A percentile compares a stretch with the other conserved stretches of the same genome.
Evolutionary conservation across 768 basidiomycete species (phyloP).

Genomic region (Boletellus emodensis): DNA sequence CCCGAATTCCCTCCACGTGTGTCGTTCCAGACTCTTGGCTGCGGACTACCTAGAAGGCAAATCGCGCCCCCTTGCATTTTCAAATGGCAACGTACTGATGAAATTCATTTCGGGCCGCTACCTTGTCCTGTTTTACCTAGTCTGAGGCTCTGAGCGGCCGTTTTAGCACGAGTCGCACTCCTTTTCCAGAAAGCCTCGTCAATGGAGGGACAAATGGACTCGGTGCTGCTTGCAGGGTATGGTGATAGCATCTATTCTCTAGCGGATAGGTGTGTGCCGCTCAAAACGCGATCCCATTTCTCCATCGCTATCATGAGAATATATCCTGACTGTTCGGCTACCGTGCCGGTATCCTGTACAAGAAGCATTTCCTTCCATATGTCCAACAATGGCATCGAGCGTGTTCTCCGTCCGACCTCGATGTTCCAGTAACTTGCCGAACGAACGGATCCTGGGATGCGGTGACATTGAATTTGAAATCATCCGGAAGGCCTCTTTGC

Average conservation of each 20-base stretch:
- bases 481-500: not conserved
- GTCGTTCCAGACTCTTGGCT: constrained; percentile 45
- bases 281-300: constrained; percentile 12
- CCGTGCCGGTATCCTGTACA: not conserved
- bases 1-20: not conserved
- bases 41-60: constrained; percentile 67
- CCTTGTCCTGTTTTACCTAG: constrained; percentile 7
- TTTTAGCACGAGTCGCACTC: not conserved
- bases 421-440: not conserved
- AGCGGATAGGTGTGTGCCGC: constrained; percentile 1
- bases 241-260: constrained; percentile 1
- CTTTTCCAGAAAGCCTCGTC: not conserved
- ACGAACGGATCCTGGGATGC: too few relatives aligned
- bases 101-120: constrained; percentile 1
- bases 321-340: not conserved
- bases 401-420: not conserved
- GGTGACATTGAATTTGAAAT: not conserved
- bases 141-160: constrained; percentile 1
- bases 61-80: constrained; percentile 12
- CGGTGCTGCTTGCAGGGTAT: not conserved
- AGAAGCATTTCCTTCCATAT: not conserved
- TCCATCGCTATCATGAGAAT: constrained; percentile 4
- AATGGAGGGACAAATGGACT: not conserved
- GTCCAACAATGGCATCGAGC: not conserved
- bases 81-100: constrained; percentile 17